Conservation (phyloP, 345 rosid species). For the Bretschneidera sinensis region DNA sequence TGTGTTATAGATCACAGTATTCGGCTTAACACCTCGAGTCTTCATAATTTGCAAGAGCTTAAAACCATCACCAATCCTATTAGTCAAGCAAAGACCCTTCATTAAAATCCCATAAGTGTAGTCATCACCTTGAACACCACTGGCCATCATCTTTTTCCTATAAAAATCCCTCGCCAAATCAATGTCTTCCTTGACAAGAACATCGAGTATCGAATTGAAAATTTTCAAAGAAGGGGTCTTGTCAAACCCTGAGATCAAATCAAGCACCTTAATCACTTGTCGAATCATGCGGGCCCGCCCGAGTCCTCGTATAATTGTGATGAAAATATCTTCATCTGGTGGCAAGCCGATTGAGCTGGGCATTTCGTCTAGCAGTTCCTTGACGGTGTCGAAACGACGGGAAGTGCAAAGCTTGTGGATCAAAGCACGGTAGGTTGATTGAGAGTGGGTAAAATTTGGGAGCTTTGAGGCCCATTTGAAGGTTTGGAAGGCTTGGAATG, state of each 20-base stretch:
- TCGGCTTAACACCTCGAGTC: constrained; percentile 45
- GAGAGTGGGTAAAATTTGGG: constrained; percentile 66
- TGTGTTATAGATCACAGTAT: constrained; percentile 62
- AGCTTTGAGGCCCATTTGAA: constrained; percentile 71
- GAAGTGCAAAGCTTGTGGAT: constrained; percentile 51
- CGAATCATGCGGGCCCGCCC: constrained; percentile 56
- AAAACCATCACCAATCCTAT: constrained; percentile 74
- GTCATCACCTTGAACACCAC: constrained; percentile 64
- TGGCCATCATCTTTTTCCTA: constrained; percentile 68
- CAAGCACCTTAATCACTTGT: constrained; percentile 48
- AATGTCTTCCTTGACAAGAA: constrained; percentile 75
- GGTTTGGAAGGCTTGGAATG: constrained; percentile 55
- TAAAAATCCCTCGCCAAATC: constrained; percentile 81
- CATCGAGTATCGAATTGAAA: constrained; percentile 66
- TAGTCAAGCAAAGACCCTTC: constrained; percentile 92
- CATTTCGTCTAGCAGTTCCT: constrained; percentile 91
- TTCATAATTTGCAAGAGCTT: constrained; percentile 79
- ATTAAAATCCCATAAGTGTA: constrained; percentile 81
- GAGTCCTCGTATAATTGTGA: constrained; percentile 62
- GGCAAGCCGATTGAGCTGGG: constrained; percentile 50
- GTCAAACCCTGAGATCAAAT: constrained; percentile 44
- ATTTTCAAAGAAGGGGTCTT: constrained; percentile 59
- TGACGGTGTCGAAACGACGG: constrained; percentile 54
- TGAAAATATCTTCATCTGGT: constrained; percentile 63
- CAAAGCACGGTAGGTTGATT: constrained; percentile 73